These are phyloP conservation scores for Sporothrix pseudoabietina DNA, from an alignment of 2,329 filamentous ascomycete genomes.

Conservation along the genomic window DNA sequence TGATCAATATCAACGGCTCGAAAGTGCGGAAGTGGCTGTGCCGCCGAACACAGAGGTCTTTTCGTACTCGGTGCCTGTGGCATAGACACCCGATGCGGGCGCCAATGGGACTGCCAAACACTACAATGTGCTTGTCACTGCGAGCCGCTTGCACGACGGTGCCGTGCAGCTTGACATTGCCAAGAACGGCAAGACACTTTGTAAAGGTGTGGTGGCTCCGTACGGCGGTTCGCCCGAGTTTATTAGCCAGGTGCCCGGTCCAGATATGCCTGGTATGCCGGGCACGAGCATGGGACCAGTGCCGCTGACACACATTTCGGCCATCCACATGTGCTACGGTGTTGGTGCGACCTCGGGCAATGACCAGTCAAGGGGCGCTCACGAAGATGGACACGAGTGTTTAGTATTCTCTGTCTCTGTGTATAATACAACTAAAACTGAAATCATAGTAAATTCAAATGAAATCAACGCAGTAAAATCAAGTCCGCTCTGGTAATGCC, in stretches of 20 bases:
- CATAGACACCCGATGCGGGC: constrained; percentile 21
- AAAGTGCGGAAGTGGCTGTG: constrained; percentile 29
- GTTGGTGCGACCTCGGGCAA: constrained; percentile 30
- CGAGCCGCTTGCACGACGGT: constrained; percentile 35
- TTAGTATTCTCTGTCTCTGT: constrained; percentile 13
- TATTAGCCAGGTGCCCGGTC: constrained; percentile 24
- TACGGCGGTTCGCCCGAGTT: constrained; percentile 35
- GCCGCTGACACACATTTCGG: constrained; percentile 33
- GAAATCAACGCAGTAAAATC: constrained; percentile 8
- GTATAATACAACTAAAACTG: constrained; percentile 10
- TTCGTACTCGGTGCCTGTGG: constrained; percentile 30
- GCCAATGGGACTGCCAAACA: constrained; percentile 21
- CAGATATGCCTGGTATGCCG: constrained; percentile 13
- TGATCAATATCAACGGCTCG: constrained; percentile 31
- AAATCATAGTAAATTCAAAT: background rate
- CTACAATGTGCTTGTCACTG: constrained; percentile 29
- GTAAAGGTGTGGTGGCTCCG: constrained; percentile 29
- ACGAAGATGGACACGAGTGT: background rate
- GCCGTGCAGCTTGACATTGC: constrained; percentile 29
- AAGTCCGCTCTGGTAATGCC: background rate
- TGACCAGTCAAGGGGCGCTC: constrained; percentile 27
- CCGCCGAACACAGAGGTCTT: constrained; percentile 25
- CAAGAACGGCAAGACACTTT: constrained; percentile 31
- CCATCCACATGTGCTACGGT: constrained; percentile 31
- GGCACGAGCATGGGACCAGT: constrained; percentile 24